Evolutionary conservation across 2,329 filamentous ascomycete species (phyloP).

Genomic region (Microascus cirrosus): DNA sequence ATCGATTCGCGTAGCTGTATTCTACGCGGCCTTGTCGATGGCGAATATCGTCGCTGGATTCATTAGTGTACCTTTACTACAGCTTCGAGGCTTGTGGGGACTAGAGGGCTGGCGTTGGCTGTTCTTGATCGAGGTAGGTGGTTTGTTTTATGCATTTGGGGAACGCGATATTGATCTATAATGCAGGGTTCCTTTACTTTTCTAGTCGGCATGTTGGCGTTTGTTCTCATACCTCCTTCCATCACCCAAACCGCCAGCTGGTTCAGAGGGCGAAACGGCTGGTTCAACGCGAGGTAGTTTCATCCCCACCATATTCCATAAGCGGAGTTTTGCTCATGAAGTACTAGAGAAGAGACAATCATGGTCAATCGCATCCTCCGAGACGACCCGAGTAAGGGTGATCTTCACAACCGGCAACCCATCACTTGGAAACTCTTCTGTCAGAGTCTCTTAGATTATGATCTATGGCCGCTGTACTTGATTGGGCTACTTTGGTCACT

Average conservation of each 20-base stretch:
- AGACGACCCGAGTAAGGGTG: constrained; percentile 48
- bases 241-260: constrained; percentile 39
- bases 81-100: constrained; percentile 23
- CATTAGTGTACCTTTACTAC: constrained; percentile 25
- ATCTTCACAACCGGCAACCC: constrained; percentile 49
- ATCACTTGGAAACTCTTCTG: constrained; percentile 38
- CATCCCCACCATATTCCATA: background rate
- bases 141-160: background rate
- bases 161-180: background rate
- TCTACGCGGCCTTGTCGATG: constrained; percentile 27
- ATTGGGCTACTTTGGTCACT: constrained; percentile 36
- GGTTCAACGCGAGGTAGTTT: constrained; percentile 40
- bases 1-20: constrained; percentile 25
- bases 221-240: constrained; percentile 41
- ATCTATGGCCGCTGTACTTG: constrained; percentile 45
- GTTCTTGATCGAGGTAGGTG: constrained; percentile 42
- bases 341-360: constrained; percentile 40
- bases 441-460: constrained; percentile 41
- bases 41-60: constrained; percentile 27
- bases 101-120: constrained; percentile 34
- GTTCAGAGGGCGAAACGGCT: constrained; percentile 42
- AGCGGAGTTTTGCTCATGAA: background rate
- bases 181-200: constrained; percentile 25
- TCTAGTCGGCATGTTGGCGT: constrained; percentile 38
- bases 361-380: constrained; percentile 47